phyloP scores from a whole-genome alignment of 2,329 filamentous ascomycete species.

The Polychaeton citri region DNA sequence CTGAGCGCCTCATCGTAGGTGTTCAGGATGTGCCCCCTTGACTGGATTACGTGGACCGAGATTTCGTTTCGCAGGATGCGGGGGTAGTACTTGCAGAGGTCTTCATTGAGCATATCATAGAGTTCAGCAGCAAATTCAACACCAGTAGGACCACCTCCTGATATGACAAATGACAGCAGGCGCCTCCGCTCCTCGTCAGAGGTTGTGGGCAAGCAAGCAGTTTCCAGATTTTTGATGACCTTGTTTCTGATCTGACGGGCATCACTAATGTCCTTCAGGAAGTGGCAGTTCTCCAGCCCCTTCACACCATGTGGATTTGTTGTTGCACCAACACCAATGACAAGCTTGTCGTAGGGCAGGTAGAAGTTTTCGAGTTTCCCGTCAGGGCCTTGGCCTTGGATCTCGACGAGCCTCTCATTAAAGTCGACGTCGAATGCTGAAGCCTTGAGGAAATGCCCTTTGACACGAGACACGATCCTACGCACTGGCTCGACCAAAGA shows the following conservation, averaged over 20 bases:
- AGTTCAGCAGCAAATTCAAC: constrained; percentile 96
- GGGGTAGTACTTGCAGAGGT: constrained; percentile 71
- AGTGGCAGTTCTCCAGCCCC: constrained; percentile 84
- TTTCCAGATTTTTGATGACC: constrained; percentile 78
- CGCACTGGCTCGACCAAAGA: constrained; percentile 89
- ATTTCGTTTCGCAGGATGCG: constrained; percentile 91
- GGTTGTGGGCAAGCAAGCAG: constrained; percentile 85
- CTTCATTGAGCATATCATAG: constrained; percentile 92
- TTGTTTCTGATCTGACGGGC: constrained; percentile 79
- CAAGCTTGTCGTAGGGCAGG: constrained; percentile 91
- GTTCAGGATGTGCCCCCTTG: constrained; percentile 86
- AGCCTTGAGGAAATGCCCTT: constrained; percentile 82
- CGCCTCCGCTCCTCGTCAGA: constrained; percentile 74
- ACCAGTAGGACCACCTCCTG: constrained; percentile 87
- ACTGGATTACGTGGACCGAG: constrained; percentile 93
- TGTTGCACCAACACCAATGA: constrained; percentile 79
- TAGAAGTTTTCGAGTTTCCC: constrained; percentile 78
- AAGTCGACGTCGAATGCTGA: constrained; percentile 83
- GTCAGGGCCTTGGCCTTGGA: constrained; percentile 55
- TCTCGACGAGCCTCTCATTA: constrained; percentile 77
- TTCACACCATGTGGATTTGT: constrained; percentile 95
- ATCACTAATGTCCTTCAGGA: constrained; percentile 90
- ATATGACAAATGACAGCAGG: constrained; percentile 88
- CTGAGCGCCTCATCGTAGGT: constrained; percentile 95
- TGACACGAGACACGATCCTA: constrained; percentile 62